A percentile compares a stretch with the other conserved stretches of the same genome.
These are phyloP conservation scores for Stagonosporopsis tanaceti DNA, from an alignment of 2,329 filamentous ascomycete genomes.

Conservation along the genomic window DNA sequence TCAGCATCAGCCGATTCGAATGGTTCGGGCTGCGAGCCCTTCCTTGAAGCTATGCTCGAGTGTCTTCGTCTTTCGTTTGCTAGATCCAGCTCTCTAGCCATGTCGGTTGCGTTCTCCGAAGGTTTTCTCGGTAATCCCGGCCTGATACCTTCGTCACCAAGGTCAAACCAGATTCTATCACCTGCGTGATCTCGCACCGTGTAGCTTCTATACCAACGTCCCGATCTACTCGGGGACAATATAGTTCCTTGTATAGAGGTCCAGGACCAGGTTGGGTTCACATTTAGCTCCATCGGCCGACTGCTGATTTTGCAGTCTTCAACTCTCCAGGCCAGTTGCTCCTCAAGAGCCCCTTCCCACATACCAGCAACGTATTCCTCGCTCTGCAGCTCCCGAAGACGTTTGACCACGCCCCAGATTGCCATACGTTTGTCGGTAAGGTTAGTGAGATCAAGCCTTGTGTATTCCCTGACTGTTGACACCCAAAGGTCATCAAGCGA, in stretches of 20 bases:
- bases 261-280: no score
- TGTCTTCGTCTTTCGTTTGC: conserved; percentile 10
- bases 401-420: conserved; percentile 36
- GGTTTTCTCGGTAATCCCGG: conserved; percentile 6
- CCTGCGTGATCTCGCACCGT: conserved; percentile 6
- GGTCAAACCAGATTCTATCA: conserved; percentile 10
- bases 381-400: conserved; percentile 29
- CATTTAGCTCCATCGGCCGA: conserved; percentile 2
- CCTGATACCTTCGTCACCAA: background rate
- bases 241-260: no score
- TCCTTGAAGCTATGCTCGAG: conserved; percentile 8
- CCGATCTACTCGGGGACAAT: no score
- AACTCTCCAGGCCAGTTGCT: conserved; percentile 37
- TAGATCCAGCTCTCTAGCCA: conserved; percentile 11
- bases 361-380: conserved; percentile 35
- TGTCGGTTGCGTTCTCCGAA: conserved; percentile 9
- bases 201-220: no score
- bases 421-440: conserved; percentile 31
- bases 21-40: background rate
- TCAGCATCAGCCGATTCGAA: background rate
- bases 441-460: conserved; percentile 28
- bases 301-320: background rate
- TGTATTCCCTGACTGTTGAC: conserved; percentile 30
- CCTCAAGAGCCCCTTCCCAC: conserved; percentile 30
- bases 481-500: conserved; percentile 32